phyloP scores from a whole-genome alignment of 805 yeast species.

The Saccharomycopsis sp. region DNA sequence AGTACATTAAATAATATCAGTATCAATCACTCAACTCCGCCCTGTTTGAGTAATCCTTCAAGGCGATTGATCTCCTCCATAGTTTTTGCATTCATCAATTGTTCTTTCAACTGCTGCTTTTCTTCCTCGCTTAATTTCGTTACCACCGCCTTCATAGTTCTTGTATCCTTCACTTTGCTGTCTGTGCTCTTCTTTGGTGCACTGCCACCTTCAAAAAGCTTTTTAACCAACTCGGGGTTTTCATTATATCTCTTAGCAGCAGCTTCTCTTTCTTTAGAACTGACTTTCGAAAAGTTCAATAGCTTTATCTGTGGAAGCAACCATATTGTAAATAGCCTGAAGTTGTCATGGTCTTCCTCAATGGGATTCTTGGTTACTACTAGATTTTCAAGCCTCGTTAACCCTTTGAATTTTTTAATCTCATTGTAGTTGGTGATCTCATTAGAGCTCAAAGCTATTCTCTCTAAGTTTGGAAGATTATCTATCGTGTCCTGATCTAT shows the following conservation, averaged over 20 bases:
- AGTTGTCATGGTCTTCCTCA: slow-evolving; percentile 41
- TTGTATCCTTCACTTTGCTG: slow-evolving; percentile 28
- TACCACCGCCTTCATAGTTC: slow-evolving; percentile 32
- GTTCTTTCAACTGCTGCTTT: slow-evolving; percentile 41
- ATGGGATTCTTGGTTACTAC: slow-evolving; percentile 51
- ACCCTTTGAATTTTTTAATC: slow-evolving; percentile 33
- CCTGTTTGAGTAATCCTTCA: slow-evolving; percentile 46
- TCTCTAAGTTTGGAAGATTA: slow-evolving; percentile 41
- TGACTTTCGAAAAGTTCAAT: slow-evolving; percentile 64
- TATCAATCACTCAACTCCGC: no score
- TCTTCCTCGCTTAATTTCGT: slow-evolving; percentile 50
- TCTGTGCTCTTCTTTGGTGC: not conserved
- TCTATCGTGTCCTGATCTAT: slow-evolving; percentile 33
- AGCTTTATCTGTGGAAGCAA: slow-evolving; percentile 54
- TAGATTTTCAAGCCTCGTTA: slow-evolving; percentile 38
- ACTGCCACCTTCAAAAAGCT: not conserved
- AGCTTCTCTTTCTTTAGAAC: slow-evolving; percentile 41
- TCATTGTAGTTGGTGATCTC: slow-evolving; percentile 40
- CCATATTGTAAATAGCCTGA: slow-evolving; percentile 56
- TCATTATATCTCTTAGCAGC: slow-evolving; percentile 41
- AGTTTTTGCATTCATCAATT: slow-evolving; percentile 56
- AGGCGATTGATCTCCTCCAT: slow-evolving; percentile 70
- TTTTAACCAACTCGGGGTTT: slow-evolving; percentile 1
- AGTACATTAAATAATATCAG: no score
- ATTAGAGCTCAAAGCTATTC: slow-evolving; percentile 49